Evolutionary conservation across 2,329 filamentous ascomycete species (phyloP), one percentile per base, ranked within the genome.

Genomic region (Zasmidium citrigriseum): DNA sequence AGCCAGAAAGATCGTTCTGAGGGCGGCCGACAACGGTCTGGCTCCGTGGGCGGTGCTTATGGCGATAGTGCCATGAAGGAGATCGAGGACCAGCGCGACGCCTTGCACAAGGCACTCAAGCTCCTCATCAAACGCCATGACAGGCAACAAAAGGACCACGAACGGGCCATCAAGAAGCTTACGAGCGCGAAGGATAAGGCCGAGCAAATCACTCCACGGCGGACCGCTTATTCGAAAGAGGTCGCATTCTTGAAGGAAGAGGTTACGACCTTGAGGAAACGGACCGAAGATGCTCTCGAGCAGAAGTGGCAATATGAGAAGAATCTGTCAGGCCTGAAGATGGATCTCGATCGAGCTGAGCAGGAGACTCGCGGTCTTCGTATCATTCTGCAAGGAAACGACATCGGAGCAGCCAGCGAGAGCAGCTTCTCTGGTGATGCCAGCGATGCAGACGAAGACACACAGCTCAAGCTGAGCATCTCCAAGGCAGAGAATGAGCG

Each of bases 281-380:
- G 95, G 54, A 93, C 93, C 25, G 93, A 99, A 68, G 93, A 98
- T 64, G 93, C 93, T 16, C 83, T 98, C 14, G 91, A 96, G 70
- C 90, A 96, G 70, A 98, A 98, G 76, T 98, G 91, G 88, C 89
- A 96, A 72, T 93, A 93, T 61, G 93, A 97, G 76, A 96, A 96
- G 76, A 91, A 91, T 18, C 80, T 98, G 1, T 84, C 86, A 53
- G 91, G 93, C 55, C 78, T 98, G 57, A 96, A 96, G 78, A 97
- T 96, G 89, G 93, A 98, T 71, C 85, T 99, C 45, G 95, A 98
- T 75, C 90, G 93, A 62, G 93, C 95, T 23, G 91, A 97, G 74
- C 90, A 95, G 72, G 95, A 99, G 77, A 96, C 96, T 25, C 81
- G 85, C 44, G 90, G 90, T n/a, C 82, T 99, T 44, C 87, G 91